A percentile compares a stretch with the other conserved stretches of the same genome.
These are phyloP conservation scores for Chlorella sp. DNA, from an alignment of 139 green algal genomes.

Conservation along the genomic window DNA sequence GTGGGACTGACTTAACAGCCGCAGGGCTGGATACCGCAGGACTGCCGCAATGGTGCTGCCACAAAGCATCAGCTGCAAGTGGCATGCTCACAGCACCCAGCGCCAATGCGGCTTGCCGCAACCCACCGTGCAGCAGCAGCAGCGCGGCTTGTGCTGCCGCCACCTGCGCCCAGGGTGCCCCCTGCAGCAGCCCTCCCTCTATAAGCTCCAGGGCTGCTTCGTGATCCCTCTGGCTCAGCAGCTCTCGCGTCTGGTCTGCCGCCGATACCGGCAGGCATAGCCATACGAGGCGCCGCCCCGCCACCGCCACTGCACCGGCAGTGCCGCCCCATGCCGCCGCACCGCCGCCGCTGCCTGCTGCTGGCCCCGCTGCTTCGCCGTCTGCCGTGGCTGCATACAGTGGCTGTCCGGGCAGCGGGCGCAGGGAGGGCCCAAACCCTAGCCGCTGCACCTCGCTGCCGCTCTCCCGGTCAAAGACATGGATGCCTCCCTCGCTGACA, in stretches of 20 bases:
- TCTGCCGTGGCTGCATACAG: neutral
- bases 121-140: conserved; percentile 64
- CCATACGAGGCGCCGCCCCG: conserved; percentile 56
- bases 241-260: conserved; percentile 73
- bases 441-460: conserved; percentile 49
- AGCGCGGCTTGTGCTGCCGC: conserved; percentile 73
- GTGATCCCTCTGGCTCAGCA: conserved; percentile 62
- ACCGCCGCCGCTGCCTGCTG: neutral
- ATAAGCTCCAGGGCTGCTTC: conserved; percentile 56
- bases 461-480: conserved; percentile 45
- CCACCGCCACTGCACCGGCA: conserved; percentile 33
- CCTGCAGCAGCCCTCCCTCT: conserved; percentile 19
- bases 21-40: no score
- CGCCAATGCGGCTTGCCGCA: no score
- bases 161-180: conserved; percentile 55
- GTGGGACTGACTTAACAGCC: no score
- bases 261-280: conserved; percentile 63
- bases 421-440: conserved; percentile 29
- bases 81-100: no score
- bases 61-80: no score
- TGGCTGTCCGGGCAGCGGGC: conserved; percentile 6
- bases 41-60: no score
- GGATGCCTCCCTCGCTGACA: conserved; percentile 43
- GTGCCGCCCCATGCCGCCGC: neutral
- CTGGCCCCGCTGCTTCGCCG: neutral